phyloP scores from a whole-genome alignment of 805 yeast genomes.

The Myxozyma geophila region DNA sequence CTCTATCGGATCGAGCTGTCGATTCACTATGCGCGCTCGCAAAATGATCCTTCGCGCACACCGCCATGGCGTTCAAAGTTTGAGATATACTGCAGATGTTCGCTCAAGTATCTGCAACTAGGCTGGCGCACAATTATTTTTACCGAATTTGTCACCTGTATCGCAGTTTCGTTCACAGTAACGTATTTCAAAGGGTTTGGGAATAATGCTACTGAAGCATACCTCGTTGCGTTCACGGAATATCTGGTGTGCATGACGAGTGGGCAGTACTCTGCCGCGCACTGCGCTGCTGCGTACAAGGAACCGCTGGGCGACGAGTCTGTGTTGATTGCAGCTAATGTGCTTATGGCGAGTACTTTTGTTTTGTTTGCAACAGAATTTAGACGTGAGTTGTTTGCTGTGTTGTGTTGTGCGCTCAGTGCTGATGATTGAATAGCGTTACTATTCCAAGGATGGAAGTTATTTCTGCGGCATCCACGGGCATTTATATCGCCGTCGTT shows the following conservation, averaged over 20 bases:
- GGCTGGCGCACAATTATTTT: slow-evolving; percentile 21
- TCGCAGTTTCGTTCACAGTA: slow-evolving; percentile 16
- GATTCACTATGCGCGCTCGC: slow-evolving; percentile 9
- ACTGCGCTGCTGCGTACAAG: not conserved
- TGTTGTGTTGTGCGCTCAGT: not conserved
- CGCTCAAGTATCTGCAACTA: slow-evolving; percentile 7
- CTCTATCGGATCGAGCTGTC: slow-evolving; percentile 17
- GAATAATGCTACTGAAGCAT: not conserved
- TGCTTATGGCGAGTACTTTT: slow-evolving; percentile 13
- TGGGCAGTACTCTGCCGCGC: not conserved
- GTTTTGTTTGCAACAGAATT: slow-evolving; percentile 17
- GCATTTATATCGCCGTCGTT: slow-evolving; percentile 4
- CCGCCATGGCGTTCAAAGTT: slow-evolving; percentile 4
- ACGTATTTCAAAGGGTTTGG: slow-evolving; percentile 1
- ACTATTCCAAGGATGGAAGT: slow-evolving; percentile 25
- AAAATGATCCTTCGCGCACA: slow-evolving; percentile 1
- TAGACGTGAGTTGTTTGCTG: slow-evolving; percentile 11
- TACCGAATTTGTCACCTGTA: slow-evolving; percentile 18
- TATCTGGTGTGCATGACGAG: slow-evolving; percentile 11
- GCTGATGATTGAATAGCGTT: slow-evolving; percentile 8
- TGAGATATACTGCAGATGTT: slow-evolving; percentile 8
- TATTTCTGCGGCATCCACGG: slow-evolving; percentile 18
- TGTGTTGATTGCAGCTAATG: slow-evolving; percentile 9
- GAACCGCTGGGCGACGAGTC: slow-evolving; percentile 11
- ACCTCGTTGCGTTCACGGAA: slow-evolving; percentile 1